Percentiles rank a stretch among this genome's conserved stretches.
phyloP scores from a whole-genome alignment of 306 rosid genomes.

The Pyrus betulifolia region DNA sequence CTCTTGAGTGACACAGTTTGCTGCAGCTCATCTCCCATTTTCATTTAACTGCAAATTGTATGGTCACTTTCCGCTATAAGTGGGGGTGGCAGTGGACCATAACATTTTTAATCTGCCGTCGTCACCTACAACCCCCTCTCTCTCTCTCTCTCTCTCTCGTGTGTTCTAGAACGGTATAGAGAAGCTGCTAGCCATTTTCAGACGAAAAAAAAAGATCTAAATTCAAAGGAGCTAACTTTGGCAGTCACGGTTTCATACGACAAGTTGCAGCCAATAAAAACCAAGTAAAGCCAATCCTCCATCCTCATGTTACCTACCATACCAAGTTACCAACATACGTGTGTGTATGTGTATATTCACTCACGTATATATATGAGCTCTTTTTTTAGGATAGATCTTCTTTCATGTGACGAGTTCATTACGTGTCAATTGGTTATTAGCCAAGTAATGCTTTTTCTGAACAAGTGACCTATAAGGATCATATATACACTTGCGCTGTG shows the following conservation, averaged over 20 bases:
- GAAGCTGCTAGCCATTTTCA: not conserved
- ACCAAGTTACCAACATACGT: not conserved
- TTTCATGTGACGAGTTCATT: no score
- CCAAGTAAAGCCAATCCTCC: not conserved
- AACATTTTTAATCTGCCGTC: constrained; percentile 24
- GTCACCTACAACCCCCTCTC: constrained; percentile 5
- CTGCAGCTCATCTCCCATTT: constrained; percentile 11
- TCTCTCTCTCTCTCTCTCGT: no score
- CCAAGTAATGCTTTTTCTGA: not conserved
- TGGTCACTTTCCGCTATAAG: constrained; percentile 64
- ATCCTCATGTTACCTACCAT: not conserved
- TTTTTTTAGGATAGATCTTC: no score
- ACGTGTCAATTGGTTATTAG: not conserved
- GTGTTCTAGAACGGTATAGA: not conserved
- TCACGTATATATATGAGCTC: not conserved
- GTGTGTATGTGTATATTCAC: not conserved
- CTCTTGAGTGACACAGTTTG: not conserved
- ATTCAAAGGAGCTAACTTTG: not conserved
- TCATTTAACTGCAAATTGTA: constrained; percentile 25
- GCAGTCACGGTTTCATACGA: constrained; percentile 10
- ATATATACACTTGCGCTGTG: not conserved
- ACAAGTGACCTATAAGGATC: not conserved
- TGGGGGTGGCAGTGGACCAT: constrained; percentile 64
- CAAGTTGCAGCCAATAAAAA: constrained; percentile 36
- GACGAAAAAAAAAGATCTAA: not conserved